Evolutionary conservation across 2,329 filamentous ascomycete genomes (phyloP).

Genomic region (Microcyclospora tardicrescens): DNA sequence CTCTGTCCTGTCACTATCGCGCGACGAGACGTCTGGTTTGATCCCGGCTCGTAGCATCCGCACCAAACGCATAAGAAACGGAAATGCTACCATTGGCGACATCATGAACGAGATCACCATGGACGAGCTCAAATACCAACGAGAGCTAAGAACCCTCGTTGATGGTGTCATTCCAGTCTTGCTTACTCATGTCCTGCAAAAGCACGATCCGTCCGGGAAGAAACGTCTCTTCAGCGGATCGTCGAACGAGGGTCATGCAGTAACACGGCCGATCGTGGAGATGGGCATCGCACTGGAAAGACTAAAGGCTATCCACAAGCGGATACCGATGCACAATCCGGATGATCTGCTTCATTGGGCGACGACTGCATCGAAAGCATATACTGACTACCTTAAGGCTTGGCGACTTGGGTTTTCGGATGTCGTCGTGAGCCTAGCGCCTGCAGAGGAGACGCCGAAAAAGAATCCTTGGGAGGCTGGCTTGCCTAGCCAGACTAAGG

Average conservation of each 20-base stretch:
- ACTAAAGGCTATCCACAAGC: conserved; percentile 65
- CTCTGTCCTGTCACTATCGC: conserved; percentile 70
- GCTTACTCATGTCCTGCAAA: conserved; percentile 67
- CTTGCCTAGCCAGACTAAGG: conserved; percentile 45
- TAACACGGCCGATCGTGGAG: conserved; percentile 78
- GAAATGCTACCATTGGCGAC: conserved; percentile 58
- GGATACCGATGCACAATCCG: conserved; percentile 61
- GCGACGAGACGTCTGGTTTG: conserved; percentile 52
- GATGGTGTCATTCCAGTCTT: conserved; percentile 92
- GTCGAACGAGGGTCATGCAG: conserved; percentile 44
- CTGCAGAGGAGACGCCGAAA: conserved; percentile 45
- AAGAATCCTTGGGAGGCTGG: conserved; percentile 36
- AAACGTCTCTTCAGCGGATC: conserved; percentile 16
- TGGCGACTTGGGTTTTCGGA: conserved; percentile 94
- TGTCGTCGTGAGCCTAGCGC: conserved; percentile 82
- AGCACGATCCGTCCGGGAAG: conserved; percentile 41
- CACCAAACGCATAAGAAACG: conserved; percentile 53
- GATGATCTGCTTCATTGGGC: conserved; percentile 70
- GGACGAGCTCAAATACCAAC: conserved; percentile 77
- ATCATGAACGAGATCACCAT: conserved; percentile 66
- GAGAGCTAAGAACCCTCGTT: conserved; percentile 83
- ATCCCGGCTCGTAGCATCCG: conserved; percentile 68
- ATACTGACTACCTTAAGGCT: conserved; percentile 70
- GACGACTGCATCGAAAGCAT: conserved; percentile 61
- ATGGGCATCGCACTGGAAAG: conserved; percentile 89